These are phyloP conservation scores for Sphaerulina musiva DNA, from an alignment of 2,329 filamentous ascomycete genomes.

Conservation along the genomic window DNA sequence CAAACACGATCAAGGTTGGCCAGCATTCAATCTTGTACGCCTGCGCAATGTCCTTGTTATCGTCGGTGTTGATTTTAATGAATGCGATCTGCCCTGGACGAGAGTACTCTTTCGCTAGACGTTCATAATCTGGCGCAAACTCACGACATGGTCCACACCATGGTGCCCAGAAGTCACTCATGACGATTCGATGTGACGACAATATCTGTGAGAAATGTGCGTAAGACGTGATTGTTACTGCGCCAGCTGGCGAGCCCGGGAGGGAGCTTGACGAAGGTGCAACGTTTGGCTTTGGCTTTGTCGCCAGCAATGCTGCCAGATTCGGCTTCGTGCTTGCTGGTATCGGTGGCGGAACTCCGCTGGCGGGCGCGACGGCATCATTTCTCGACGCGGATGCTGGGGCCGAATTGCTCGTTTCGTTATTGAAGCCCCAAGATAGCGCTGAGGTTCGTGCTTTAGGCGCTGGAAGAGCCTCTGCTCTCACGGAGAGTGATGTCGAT, in stretches of 20 bases:
- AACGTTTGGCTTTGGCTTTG: conserved; percentile 39
- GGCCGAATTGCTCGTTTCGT: conserved; percentile 14
- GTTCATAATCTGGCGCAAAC: conserved; percentile 20
- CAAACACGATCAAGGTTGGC: conserved; percentile 19
- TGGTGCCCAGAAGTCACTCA: conserved; percentile 18
- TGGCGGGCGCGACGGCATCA: conserved; percentile 4
- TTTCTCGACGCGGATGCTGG: conserved; percentile 12
- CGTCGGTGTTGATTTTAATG: conserved; percentile 21
- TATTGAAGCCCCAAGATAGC: conserved; percentile 26
- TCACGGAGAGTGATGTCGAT: conserved; percentile 5
- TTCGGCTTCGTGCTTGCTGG: conserved; percentile 53
- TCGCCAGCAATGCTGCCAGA: conserved; percentile 50
- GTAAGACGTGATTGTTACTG: conserved; percentile 16
- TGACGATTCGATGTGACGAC: conserved; percentile 13
- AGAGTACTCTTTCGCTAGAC: conserved; percentile 12
- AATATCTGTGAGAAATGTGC: conserved; percentile 16
- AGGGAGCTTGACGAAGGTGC: conserved; percentile 2
- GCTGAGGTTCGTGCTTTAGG: conserved; percentile 26
- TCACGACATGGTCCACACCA: conserved; percentile 20
- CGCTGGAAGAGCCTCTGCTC: conserved; percentile 18
- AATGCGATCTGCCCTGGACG: conserved; percentile 17
- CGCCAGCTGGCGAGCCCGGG: conserved; percentile 13
- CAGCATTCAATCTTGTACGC: conserved; percentile 17
- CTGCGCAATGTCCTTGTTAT: conserved; percentile 18
- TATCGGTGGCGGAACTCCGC: conserved; percentile 44